Evolutionary conservation across 306 rosid genomes (phyloP), one percentile per base, ranked within the genome.

Genomic region (Ceratonia siliqua): DNA sequence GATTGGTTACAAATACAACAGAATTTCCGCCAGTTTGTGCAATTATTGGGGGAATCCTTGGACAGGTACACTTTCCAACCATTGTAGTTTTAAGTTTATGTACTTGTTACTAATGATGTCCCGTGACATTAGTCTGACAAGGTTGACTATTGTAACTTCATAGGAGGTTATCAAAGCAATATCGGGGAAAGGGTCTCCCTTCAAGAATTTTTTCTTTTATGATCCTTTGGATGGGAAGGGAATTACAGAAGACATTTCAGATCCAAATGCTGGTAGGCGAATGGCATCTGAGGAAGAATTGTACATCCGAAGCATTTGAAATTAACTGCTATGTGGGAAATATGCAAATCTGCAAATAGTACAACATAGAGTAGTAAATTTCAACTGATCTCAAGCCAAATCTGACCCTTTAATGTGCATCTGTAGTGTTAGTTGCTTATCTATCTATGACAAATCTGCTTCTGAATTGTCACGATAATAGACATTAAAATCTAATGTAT

Each of bases 21-120:
- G 98, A 95, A 79, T 95, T 92, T 72, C 99, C 99, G n/a, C 98
- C 99, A 0, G 97, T 95, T 79, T 90, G 98, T 81, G 97, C 98
- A 62, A 75, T 95, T 41, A 72, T 95, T 36, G 97, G 99, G 62
- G 97, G 99, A 15, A 89, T 95, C 77, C 97, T 95, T 55, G 98
- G 97, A 70, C 98, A 95, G 99, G 99, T 94, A 81, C 39, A 28
- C 41, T 32, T 20, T 45, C 22, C 17, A 62, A 30, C 68, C 53
- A 48, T 48, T 43, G 36, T 20, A 41, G 70, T 68, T 45, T 22
- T 28, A 30, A 18, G 35, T 14, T n/a, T 13, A 38, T 9, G 8
- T 17, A n/a, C 33, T 10, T 36, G 21, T 62, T 67, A 32, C 55
- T 8, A 45, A 45, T 22, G 42, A 30, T 35, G 21, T 52, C 12